Percentiles rank a stretch among this genome's conserved stretches.
phyloP scores from a whole-genome alignment of 1,284 basidiomycete genomes.

The Phlebopus sp. region DNA sequence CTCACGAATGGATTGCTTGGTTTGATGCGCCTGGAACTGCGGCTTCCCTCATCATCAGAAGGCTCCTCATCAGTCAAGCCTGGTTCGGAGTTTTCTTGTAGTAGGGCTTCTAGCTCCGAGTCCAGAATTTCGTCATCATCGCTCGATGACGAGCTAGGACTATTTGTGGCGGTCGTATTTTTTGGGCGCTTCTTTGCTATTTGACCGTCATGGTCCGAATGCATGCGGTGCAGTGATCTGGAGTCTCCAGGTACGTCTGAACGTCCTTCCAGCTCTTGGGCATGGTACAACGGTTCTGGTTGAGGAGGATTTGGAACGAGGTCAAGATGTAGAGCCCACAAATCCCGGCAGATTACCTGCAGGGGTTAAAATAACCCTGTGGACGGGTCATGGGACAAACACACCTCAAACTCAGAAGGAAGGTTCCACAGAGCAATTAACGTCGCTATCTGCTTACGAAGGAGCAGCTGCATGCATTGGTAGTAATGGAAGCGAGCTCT shows the following conservation, averaged over 20 bases:
- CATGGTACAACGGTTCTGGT: constrained; percentile 55
- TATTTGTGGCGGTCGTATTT: constrained; percentile 3
- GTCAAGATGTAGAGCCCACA: constrained; percentile 77
- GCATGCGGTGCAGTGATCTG: neutral
- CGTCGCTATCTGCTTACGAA: constrained; percentile 72
- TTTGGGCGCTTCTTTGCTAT: constrained; percentile 5
- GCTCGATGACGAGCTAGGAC: constrained; percentile 17
- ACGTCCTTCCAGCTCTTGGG: constrained; percentile 33
- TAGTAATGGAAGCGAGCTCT: constrained; percentile 76
- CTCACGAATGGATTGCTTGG: constrained; percentile 20
- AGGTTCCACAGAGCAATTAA: constrained; percentile 66
- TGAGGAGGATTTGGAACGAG: constrained; percentile 59
- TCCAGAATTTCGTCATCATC: constrained; percentile 36
- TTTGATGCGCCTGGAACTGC: constrained; percentile 9
- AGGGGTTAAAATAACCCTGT: constrained; percentile 1
- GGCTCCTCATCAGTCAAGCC: constrained; percentile 44
- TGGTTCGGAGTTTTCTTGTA: constrained; percentile 52
- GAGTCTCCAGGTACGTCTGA: constrained; percentile 19
- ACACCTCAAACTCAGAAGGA: constrained; percentile 78
- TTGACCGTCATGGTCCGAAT: constrained; percentile 14
- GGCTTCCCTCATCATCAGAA: constrained; percentile 25
- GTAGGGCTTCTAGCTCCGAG: constrained; percentile 49
- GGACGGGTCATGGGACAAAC: constrained; percentile 16
- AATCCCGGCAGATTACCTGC: constrained; percentile 74
- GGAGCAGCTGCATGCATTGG: constrained; percentile 76